Conservation (phyloP, 768 basidiomycete species). For the Pulveroboletus sp. region DNA sequence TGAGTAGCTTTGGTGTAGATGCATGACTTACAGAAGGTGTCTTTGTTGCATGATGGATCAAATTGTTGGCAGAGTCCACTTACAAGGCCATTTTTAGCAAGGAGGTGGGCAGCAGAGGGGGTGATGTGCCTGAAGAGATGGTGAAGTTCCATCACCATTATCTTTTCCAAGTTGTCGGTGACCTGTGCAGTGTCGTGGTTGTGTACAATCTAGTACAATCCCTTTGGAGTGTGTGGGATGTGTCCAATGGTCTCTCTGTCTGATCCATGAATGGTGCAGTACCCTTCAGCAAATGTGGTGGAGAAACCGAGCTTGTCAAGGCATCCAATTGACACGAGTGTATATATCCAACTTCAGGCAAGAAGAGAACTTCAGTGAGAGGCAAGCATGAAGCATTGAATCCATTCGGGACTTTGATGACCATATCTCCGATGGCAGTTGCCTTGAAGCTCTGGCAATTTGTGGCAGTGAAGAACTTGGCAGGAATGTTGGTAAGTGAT, state of each 20-base stretch:
- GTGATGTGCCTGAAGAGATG: background rate
- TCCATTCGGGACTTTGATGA: too few relatives aligned
- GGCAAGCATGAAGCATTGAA: too few relatives aligned
- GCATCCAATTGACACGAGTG: background rate
- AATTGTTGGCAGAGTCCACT: background rate
- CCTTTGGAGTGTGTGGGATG: background rate
- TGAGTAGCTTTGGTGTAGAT: background rate
- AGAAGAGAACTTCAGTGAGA: too few relatives aligned
- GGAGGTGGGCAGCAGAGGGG: background rate
- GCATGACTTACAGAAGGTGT: background rate
- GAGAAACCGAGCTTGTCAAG: background rate
- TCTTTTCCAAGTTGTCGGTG: accelerated
- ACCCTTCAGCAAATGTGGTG: background rate
- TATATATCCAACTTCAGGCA: background rate
- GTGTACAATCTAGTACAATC: background rate
- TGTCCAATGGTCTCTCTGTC: background rate
- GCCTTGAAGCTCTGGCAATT: too few relatives aligned
- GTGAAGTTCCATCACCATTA: background rate
- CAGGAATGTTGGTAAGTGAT: too few relatives aligned
- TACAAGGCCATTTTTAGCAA: background rate
- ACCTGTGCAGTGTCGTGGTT: background rate
- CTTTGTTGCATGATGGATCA: accelerated
- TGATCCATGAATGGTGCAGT: background rate
- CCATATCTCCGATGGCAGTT: too few relatives aligned
- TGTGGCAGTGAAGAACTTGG: too few relatives aligned